Evolutionary conservation across 1,284 basidiomycete genomes (phyloP).

Genomic region (Apiotrichum montevideense): DNA sequence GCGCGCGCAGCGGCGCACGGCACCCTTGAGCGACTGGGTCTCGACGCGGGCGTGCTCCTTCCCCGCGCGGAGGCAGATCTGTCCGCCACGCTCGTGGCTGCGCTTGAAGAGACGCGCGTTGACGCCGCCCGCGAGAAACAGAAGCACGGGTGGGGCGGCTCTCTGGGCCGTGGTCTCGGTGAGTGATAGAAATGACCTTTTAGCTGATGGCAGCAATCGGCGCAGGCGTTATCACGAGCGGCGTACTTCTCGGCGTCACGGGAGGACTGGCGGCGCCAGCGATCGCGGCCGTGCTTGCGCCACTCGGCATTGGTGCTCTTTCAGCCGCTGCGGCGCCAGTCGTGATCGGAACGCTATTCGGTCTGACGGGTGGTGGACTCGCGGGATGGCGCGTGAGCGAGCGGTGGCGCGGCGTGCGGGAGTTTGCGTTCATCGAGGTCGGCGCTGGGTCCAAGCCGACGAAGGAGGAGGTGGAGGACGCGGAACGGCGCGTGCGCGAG

Average conservation of each 20-base stretch:
- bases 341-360: conserved; percentile 42
- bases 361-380: conserved; percentile 26
- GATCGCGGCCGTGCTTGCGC: conserved; percentile 50
- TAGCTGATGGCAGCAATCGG: conserved; percentile 45
- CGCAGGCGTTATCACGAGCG: conserved; percentile 46
- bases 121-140: conserved; percentile 43
- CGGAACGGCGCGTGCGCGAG: conserved; percentile 5
- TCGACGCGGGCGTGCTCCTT: conserved; percentile 30
- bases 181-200: conserved; percentile 5
- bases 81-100: conserved; percentile 45
- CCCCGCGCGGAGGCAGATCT: conserved; percentile 44
- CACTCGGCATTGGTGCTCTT: conserved; percentile 46
- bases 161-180: conserved; percentile 44
- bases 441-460: conserved; percentile 38
- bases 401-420: conserved; percentile 51
- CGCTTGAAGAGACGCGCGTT: conserved; percentile 38
- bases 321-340: conserved; percentile 48
- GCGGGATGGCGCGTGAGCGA: conserved; percentile 49
- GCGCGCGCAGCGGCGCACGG: conserved; percentile 39
- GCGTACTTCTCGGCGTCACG: conserved; percentile 52
- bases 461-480: conserved; percentile 38
- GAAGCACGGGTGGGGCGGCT: conserved; percentile 11
- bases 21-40: conserved; percentile 38
- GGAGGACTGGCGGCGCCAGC: conserved; percentile 54
- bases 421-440: conserved; percentile 51